Percentiles rank a stretch among this genome's conserved stretches.
Conservation (phyloP, 306 rosid genomes). For the Castanopsis chinensis region DNA sequence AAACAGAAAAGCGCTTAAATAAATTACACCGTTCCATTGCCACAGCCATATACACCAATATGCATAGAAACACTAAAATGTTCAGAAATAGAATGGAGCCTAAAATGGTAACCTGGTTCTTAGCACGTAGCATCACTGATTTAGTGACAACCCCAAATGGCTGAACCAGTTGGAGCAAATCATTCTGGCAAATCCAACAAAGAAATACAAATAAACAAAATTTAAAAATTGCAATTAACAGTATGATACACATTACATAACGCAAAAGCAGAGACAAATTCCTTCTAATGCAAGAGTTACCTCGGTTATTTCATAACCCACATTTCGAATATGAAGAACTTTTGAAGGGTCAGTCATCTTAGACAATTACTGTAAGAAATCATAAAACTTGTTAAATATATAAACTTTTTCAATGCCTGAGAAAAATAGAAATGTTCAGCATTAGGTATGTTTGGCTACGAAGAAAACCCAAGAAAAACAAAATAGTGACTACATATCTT, state of each 20-base stretch:
- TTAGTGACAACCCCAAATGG: not conserved
- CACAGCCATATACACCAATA: not conserved
- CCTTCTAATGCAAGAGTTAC: not conserved
- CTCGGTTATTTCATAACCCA: constrained; percentile 9
- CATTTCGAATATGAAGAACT: constrained; percentile 5
- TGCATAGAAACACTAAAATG: not conserved
- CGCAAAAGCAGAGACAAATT: not conserved
- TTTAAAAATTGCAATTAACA: not conserved
- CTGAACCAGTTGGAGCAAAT: constrained; percentile 3
- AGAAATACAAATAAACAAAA: not conserved
- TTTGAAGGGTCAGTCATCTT: constrained; percentile 8
- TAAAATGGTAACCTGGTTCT: not conserved
- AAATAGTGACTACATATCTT: not conserved
- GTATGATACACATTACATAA: not conserved
- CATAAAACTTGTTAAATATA: not conserved
- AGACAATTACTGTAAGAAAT: not conserved
- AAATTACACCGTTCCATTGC: not conserved
- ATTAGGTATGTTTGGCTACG: not conserved
- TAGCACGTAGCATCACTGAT: constrained; percentile 4
- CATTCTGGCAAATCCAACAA: not conserved
- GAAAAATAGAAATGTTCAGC: not conserved
- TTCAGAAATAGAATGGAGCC: not conserved
- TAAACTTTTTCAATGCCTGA: not conserved
- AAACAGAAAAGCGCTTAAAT: not conserved
- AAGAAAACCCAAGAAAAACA: not conserved